Percentiles rank a stretch among this genome's conserved stretches.
Conservation (phyloP, 148 eudicot genomes). For the Chenopodium quinoa region DNA sequence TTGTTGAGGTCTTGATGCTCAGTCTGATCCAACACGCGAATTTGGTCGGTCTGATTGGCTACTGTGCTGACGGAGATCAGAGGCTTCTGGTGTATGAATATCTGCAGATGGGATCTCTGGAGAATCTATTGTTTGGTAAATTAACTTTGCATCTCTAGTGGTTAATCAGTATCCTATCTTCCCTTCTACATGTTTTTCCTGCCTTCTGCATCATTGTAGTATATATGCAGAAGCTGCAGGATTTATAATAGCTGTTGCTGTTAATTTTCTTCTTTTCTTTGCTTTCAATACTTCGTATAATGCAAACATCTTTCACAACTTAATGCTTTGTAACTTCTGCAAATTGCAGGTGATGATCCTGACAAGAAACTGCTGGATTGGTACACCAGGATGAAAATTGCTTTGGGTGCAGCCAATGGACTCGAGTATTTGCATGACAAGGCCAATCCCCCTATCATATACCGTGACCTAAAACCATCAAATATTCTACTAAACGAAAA, state of each 20-base stretch:
- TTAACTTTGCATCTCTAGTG: background rate
- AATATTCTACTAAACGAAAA: conserved; percentile 50
- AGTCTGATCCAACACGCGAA: conserved; percentile 63
- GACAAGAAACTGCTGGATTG: conserved; percentile 50
- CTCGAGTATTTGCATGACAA: conserved; percentile 59
- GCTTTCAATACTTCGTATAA: background rate
- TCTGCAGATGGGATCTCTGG: conserved; percentile 66
- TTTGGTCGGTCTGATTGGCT: conserved; percentile 63
- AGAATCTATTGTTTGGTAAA: conserved; percentile 64
- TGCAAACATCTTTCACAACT: background rate
- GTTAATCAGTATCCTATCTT: background rate
- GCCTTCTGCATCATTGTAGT: background rate
- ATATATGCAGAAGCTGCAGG: background rate
- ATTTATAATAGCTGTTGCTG: background rate
- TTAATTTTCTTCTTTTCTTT: background rate
- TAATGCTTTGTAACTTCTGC: background rate
- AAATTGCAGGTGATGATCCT: conserved; percentile 32
- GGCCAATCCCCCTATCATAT: conserved; percentile 54
- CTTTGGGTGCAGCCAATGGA: conserved; percentile 55
- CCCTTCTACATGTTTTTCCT: background rate
- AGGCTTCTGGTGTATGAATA: conserved; percentile 84
- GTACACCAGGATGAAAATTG: conserved; percentile 68
- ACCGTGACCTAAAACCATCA: conserved; percentile 56
- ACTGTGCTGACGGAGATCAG: conserved; percentile 93
- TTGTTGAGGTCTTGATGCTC: conserved; percentile 52